Base-by-base conservation (phyloP, 352 stramenopile genomes). In the Phytopythium vexans region DNA sequence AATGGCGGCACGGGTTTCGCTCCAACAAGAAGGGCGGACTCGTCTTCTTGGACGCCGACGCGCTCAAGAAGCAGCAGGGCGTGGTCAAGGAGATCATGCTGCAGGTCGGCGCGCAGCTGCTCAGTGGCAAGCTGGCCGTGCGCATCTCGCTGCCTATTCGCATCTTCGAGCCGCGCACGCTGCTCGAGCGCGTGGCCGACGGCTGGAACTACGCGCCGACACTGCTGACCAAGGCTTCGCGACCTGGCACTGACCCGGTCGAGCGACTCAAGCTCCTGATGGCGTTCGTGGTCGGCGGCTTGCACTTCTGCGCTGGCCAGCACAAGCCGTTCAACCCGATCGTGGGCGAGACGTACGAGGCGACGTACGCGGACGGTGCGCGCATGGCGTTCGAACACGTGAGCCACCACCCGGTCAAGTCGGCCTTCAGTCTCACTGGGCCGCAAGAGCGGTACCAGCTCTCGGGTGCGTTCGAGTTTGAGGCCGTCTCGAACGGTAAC, bases 321-420 rank as follows among this genome's bases (percentile, higher is more conserved):
- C 64, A 83, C 47, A 92, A 92, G 53, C 82, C 82, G 4, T 92
- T 92, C 61, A 92, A 89, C 52, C 82, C 82, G 38, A 89, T 92
- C 33, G 37, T 92, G 33, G 82, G 80, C 12, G 82, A 92, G 59
- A 92, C 82, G 6, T 89, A 90, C 58, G 60, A 93, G 35, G 76
- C 82, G 6, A 75, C 68, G n/a, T 82, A 86, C 53, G 44, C 75
- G n/a, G 82, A 92, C 50, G 77, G 79, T 41, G 79, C 82, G 16
- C 62, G 75, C 10, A 59, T 92, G n/a, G 81, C 76, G 48, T 51
- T 89, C 40, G 82, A 92, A 58, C 82, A 92, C 54, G 69, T 88
- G 8, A 70, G 69, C 35, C 82, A 92, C 60, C 82, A 92, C 51
- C 82, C 82, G 0, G 73, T 88, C 32, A 74, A 79, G 27, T 82